Evolutionary conservation across 2,329 filamentous ascomycete species (phyloP).

Genomic region (Fusarium cicatricum): DNA sequence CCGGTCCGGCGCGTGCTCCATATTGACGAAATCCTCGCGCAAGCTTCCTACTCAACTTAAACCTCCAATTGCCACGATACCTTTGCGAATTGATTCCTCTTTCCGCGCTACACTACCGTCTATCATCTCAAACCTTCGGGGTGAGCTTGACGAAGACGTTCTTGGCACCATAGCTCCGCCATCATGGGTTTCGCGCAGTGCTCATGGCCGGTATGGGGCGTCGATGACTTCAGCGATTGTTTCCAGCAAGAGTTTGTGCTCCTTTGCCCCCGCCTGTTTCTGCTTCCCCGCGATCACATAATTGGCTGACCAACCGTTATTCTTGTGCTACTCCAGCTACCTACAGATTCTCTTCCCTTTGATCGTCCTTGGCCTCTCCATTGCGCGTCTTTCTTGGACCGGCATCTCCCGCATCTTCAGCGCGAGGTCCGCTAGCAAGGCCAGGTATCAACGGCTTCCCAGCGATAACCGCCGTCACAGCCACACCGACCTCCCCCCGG

Average conservation of each 20-base stretch:
- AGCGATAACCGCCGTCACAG: conserved; percentile 52
- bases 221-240: conserved; percentile 70
- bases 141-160: conserved; percentile 28
- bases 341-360: conserved; percentile 79
- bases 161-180: conserved; percentile 21
- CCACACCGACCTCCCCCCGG: conserved; percentile 63
- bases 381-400: conserved; percentile 70
- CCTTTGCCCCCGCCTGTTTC: conserved; percentile 5
- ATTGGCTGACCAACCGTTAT: conserved; percentile 21
- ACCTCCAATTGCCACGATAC: conserved; percentile 12
- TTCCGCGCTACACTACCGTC: conserved; percentile 16
- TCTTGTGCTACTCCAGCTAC: conserved; percentile 40
- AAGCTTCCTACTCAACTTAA: not conserved
- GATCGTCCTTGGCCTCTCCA: conserved; percentile 72
- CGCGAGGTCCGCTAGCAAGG: conserved; percentile 59
- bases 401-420: conserved; percentile 60
- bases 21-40: conserved; percentile 22
- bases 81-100: conserved; percentile 10
- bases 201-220: conserved; percentile 66
- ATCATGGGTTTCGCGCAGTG: conserved; percentile 63
- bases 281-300: not conserved
- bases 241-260: conserved; percentile 72
- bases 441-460: conserved; percentile 63
- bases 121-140: conserved; percentile 16
- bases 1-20: conserved; percentile 29